phyloP scores from a whole-genome alignment of 306 rosid genomes.

The Inga oerstediana region DNA sequence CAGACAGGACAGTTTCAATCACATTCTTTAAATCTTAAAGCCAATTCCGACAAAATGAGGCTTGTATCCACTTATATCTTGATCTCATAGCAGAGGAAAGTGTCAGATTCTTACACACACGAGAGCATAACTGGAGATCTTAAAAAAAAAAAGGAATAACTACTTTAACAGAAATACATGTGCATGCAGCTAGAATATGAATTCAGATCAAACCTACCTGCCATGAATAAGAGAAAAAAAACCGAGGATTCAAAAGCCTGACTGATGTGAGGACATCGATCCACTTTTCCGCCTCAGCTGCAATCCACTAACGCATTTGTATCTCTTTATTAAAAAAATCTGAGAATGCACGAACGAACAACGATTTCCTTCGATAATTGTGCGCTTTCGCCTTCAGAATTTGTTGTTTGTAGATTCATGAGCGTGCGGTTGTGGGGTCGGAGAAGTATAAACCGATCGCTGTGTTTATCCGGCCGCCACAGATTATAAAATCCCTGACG shows the following conservation, averaged over 20 bases:
- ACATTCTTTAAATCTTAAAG: neutral
- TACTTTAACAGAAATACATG: neutral
- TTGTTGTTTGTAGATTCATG: neutral
- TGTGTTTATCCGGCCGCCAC: neutral
- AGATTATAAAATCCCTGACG: neutral
- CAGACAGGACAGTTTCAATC: conserved; percentile 8
- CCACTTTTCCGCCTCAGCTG: neutral
- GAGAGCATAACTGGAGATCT: neutral
- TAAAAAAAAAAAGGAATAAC: neutral
- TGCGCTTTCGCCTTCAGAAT: neutral
- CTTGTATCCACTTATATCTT: conserved; percentile 18
- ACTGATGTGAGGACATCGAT: conserved; percentile 7
- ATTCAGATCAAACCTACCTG: neutral
- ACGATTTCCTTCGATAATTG: neutral
- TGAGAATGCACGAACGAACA: neutral
- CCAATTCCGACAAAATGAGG: conserved; percentile 4
- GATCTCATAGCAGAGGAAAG: conserved; percentile 1
- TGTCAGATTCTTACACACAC: neutral
- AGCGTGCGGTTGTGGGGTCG: conserved; percentile 13
- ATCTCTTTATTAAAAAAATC: neutral
- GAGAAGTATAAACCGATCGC: neutral
- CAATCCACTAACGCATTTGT: neutral
- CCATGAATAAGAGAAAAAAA: neutral
- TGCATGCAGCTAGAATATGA: neutral
- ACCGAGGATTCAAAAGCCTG: neutral